Percentiles rank a stretch among this genome's conserved stretches.
Evolutionary conservation across 1,284 basidiomycete species (phyloP).

Genomic region (Sporisorium iseilematis-ciliati): DNA sequence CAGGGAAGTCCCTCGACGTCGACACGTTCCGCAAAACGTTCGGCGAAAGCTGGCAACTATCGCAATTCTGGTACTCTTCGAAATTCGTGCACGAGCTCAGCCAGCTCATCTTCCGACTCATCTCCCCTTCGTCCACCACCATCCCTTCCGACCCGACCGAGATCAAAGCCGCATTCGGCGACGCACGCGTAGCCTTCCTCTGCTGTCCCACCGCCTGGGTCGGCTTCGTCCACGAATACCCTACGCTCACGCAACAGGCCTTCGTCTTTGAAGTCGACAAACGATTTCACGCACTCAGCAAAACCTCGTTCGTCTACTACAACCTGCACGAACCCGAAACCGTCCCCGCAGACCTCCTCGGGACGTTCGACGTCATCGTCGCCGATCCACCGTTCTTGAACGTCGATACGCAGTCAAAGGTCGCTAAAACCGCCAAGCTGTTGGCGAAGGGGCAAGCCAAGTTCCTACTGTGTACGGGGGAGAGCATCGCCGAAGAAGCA

Average conservation of each 20-base stretch:
- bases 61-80: slow-evolving; percentile 49
- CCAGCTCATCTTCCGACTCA: slow-evolving; percentile 28
- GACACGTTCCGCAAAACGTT: slow-evolving; percentile 60
- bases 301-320: slow-evolving; percentile 64
- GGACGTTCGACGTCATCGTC: slow-evolving; percentile 63
- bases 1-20: slow-evolving; percentile 20
- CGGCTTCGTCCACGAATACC: slow-evolving; percentile 63
- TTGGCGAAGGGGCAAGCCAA: slow-evolving; percentile 22
- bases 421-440: slow-evolving; percentile 27
- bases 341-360: slow-evolving; percentile 48
- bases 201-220: slow-evolving; percentile 69
- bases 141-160: slow-evolving; percentile 2
- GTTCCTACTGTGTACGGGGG: slow-evolving; percentile 39
- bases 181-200: slow-evolving; percentile 63
- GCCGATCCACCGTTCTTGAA: slow-evolving; percentile 68
- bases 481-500: slow-evolving; percentile 46
- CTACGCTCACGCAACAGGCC: slow-evolving; percentile 38
- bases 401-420: slow-evolving; percentile 44
- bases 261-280: slow-evolving; percentile 67
- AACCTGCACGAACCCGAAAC: slow-evolving; percentile 64
- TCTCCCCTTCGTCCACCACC: slow-evolving; percentile 1
- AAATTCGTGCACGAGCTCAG: slow-evolving; percentile 38
- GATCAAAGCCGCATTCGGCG: slow-evolving; percentile 13
- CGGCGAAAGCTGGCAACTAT: slow-evolving; percentile 59
- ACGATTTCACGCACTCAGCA: slow-evolving; percentile 62